Evolutionary conservation across 192 early-diverging fungal species (phyloP), one percentile per base, ranked within the genome.

Genomic region (Backusella morwellensis): DNA sequence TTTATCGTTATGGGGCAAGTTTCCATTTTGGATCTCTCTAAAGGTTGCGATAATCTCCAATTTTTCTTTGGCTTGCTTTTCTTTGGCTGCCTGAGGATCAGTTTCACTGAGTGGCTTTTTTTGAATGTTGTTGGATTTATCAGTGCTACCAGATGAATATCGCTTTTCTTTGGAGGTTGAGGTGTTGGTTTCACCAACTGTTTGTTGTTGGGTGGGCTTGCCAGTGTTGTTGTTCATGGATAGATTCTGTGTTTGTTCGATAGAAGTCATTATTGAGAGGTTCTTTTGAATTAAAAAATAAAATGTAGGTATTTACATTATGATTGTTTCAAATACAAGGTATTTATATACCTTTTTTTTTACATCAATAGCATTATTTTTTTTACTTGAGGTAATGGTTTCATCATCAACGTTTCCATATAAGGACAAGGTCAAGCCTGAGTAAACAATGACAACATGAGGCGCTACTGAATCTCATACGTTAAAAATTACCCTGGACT

Each of bases 1-100:
- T 41, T 85, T 82, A 12, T 79, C 77, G 35, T 85, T 85, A 35
- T 82, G 81, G n/a, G 84, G 84, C 52, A 85, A 47, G 29, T 80
- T 80, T 32, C 84, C 84, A 35, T 81, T 47, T 26, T 80, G 47
- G 6, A 85, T 38, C 0, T 82, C 82, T 66, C 83, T 81, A 19
- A 83, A 66, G 70, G 75, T 77, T 15, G 76, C 78, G 47, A 82
- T 76, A 12, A 82, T 35, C 73, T 85, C 80, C 70, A 81, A 73
- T 54, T 80, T 82, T 50, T 85, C 74, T 34, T 75, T 54, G 19
- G 63, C 63, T 7, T 66, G 63, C 63, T 44, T 68, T 67, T 75
- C 52, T 41, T 40, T 74, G 6, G 72, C 72, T 12, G 68, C 36
- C 3, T 70, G 21, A 5, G 68, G 68, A 23, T 70, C 68, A 38